Percentiles rank a stretch among this genome's conserved stretches.
Evolutionary conservation across 2,329 filamentous ascomycete genomes (phyloP).

Genomic region (Tolypocladium sp.): DNA sequence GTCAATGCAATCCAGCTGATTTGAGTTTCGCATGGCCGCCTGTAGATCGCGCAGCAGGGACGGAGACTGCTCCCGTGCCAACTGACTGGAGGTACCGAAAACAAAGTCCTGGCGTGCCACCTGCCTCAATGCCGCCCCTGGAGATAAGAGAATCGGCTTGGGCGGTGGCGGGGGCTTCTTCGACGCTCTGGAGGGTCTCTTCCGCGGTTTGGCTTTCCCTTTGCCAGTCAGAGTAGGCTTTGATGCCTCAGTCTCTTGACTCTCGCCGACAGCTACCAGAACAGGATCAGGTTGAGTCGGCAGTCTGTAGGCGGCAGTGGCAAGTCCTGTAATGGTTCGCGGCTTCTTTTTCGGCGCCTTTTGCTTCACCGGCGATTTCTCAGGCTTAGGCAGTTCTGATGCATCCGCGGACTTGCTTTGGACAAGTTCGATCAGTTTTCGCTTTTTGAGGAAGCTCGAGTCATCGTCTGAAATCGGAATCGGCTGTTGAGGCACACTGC

Average conservation of each 20-base stretch:
- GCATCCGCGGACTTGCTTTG: slow-evolving; percentile 18
- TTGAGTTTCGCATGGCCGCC: slow-evolving; percentile 51
- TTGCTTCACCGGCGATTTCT: slow-evolving; percentile 29
- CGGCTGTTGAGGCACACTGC: slow-evolving; percentile 9
- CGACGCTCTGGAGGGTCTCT: slow-evolving; percentile 17
- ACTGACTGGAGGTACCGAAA: slow-evolving; percentile 80
- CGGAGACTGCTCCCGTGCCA: slow-evolving; percentile 65
- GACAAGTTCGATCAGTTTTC: slow-evolving; percentile 46
- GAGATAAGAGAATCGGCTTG: slow-evolving; percentile 54
- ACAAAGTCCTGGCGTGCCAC: slow-evolving; percentile 65
- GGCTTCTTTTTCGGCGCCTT: slow-evolving; percentile 59
- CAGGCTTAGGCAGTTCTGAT: slow-evolving; percentile 10
- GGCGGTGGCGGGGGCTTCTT: slow-evolving; percentile 31
- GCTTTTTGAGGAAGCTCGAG: slow-evolving; percentile 36
- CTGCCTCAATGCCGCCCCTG: slow-evolving; percentile 56
- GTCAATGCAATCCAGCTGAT: slow-evolving; percentile 28
- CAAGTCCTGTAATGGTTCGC: slow-evolving; percentile 68
- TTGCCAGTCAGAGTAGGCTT: slow-evolving; percentile 14
- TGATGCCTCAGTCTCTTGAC: not conserved
- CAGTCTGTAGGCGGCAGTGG: slow-evolving; percentile 57
- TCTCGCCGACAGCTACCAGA: not conserved
- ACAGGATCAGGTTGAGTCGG: slow-evolving; percentile 20
- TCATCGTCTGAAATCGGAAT: slow-evolving; percentile 13
- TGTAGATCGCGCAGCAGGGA: slow-evolving; percentile 54
- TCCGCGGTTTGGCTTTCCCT: slow-evolving; percentile 23